These are phyloP conservation scores for Mycena pura DNA, from an alignment of 768 basidiomycete species.

Conservation along the genomic window DNA sequence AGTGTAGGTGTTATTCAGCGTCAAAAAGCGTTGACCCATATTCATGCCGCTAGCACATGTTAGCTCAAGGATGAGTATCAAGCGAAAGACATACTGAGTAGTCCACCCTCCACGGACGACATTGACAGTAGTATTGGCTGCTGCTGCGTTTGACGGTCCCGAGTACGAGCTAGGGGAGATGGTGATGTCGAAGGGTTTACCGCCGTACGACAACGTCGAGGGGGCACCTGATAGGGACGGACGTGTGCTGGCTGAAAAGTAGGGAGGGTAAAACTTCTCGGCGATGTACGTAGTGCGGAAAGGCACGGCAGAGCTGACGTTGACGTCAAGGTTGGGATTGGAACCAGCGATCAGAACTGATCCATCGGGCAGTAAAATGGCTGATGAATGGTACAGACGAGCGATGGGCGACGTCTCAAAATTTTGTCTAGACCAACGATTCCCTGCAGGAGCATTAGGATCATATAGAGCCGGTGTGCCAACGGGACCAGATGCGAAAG, in stretches of 20 bases:
- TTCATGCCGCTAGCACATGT: too few species aligned
- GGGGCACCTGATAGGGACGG: conserved; percentile 80
- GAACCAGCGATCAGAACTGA: conserved; percentile 90
- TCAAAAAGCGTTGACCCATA: conserved; percentile 78
- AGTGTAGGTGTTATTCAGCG: conserved; percentile 86
- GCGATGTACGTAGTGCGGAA: conserved; percentile 83
- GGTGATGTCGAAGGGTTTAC: conserved; percentile 76
- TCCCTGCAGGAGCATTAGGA: conserved; percentile 71
- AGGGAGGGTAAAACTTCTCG: conserved; percentile 91
- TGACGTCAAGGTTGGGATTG: conserved; percentile 91
- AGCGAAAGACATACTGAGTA: too few species aligned
- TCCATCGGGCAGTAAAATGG: conserved; percentile 85
- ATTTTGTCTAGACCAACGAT: conserved; percentile 76
- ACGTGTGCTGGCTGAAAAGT: conserved; percentile 73
- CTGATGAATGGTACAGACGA: conserved; percentile 90
- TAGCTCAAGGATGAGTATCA: too few species aligned
- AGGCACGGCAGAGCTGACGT: conserved; percentile 45
- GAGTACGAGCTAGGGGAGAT: conserved; percentile 71
- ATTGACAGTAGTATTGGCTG: conserved; percentile 75
- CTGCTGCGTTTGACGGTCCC: conserved; percentile 71
- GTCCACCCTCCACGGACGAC: conserved; percentile 85
- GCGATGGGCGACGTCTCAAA: conserved; percentile 69
- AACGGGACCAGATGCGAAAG: conserved; percentile 81
- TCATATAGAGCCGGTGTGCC: conserved; percentile 85
- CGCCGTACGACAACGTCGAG: conserved; percentile 80